phyloP scores from a whole-genome alignment of 139 green algal genomes.

The Cymbomonas tetramitiformis region DNA sequence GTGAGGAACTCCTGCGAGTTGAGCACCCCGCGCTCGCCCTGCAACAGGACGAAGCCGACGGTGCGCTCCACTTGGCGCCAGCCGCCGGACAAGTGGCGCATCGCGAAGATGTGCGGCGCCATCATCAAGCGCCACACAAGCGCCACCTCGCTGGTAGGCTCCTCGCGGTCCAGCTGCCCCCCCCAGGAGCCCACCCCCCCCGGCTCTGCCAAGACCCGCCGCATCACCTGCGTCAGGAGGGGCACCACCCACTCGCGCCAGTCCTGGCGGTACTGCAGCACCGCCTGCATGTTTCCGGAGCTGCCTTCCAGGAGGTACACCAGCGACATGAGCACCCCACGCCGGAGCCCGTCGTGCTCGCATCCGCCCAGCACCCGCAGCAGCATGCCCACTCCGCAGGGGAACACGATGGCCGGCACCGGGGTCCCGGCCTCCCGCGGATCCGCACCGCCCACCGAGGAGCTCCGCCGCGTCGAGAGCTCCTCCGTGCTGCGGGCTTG shows the following conservation, averaged over 20 bases:
- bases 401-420: slow-evolving; percentile 4
- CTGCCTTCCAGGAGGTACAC: slow-evolving; percentile 2
- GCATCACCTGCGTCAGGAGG: background rate
- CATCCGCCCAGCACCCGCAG: background rate
- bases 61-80: background rate
- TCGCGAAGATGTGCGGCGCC: background rate
- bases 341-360: background rate
- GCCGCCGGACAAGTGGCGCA: background rate
- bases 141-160: background rate
- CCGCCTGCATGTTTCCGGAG: background rate
- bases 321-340: background rate
- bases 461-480: background rate
- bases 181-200: too few species aligned
- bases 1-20: background rate
- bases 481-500: background rate
- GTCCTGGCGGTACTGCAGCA: background rate
- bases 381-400: slow-evolving; percentile 1
- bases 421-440: background rate
- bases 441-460: background rate
- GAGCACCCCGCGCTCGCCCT: background rate
- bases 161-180: background rate
- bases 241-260: slow-evolving; percentile 4
- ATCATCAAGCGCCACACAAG: background rate
- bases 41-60: background rate
- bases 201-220: too few species aligned